Evolutionary conservation across 2,329 filamentous ascomycete species (phyloP), one percentile per base, ranked within the genome.

Genomic region (Aspergillus clavatus): DNA sequence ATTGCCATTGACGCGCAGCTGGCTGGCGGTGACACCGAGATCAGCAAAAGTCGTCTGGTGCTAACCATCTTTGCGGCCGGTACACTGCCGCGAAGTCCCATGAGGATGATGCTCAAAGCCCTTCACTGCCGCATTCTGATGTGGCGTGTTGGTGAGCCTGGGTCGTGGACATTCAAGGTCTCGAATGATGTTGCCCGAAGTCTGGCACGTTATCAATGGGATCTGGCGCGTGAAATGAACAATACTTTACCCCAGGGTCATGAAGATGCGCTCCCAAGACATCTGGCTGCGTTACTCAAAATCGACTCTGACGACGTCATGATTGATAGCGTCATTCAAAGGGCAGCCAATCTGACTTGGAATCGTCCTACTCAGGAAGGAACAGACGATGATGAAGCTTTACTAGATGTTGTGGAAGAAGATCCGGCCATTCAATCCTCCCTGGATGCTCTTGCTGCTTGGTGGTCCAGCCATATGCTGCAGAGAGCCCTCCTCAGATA

Each of bases 1-100:
- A 95, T 95, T 59, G 90, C 90, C 11, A 79, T 96, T 43, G 91
- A 97, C 66, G 89, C 91, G 21, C 91, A 96, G 65, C 77, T 97
- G 16, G 88, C 88, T 7, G 91, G 91, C 33, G 90, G 91, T 11
- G 91, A 96, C 66, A 80, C 84, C 7, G 87, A 95, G 64, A 86
- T 96, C 56, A 95, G 86, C 73, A 89, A 86, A 67, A 89, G 87
- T 65, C 83, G 91, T 40, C 76, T 96, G 24, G 80, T 91, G 0
- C 74, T 96, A 40, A 95, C 90, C 0, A 76, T 96, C 21, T 83
- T 96, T 59, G 89, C 90, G 7, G 94, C 90, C 1, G 84, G 85
- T 19, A 95, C 90, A 0, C 75, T 96, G 1, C 89, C 90, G 8
- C 82, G 88, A 47, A 93, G 87, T 1, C 89, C 91, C 1, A 77